Conservation (phyloP, 768 basidiomycete genomes). For the Phlegmacium glaucopus region DNA sequence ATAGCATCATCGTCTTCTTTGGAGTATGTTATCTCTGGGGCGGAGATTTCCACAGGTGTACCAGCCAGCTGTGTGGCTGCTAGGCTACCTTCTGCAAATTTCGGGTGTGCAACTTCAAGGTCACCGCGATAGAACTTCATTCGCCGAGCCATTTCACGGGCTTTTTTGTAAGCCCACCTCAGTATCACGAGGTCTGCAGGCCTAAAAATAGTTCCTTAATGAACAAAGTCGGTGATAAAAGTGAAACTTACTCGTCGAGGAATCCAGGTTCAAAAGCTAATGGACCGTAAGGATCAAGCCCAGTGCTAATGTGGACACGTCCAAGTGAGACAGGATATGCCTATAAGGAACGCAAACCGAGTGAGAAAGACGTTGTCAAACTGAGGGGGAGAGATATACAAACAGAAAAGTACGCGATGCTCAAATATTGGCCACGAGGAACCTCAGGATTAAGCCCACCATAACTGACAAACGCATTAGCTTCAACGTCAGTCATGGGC, state of each 20-base stretch:
- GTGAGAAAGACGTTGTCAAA: neutral
- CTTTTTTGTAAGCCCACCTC: slow-evolving; percentile 48
- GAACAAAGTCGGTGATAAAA: neutral
- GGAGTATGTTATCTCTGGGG: slow-evolving; percentile 34
- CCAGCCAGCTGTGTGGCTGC: slow-evolving; percentile 18
- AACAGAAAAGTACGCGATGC: slow-evolving; percentile 30
- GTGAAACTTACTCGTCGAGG: slow-evolving; percentile 28
- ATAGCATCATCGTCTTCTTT: slow-evolving; percentile 37
- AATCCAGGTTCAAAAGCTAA: slow-evolving; percentile 23
- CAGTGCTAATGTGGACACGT: slow-evolving; percentile 35
- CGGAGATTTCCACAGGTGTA: slow-evolving; percentile 24
- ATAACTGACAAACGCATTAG: slow-evolving; percentile 11
- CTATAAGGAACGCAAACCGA: slow-evolving; percentile 6
- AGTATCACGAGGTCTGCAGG: slow-evolving; percentile 40
- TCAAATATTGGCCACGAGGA: slow-evolving; percentile 21
- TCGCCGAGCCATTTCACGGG: slow-evolving; percentile 51
- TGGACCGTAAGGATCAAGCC: slow-evolving; percentile 23
- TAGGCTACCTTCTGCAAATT: slow-evolving; percentile 22
- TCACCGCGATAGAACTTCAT: slow-evolving; percentile 38
- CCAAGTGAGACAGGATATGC: slow-evolving; percentile 35
- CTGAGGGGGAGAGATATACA: slow-evolving; percentile 5
- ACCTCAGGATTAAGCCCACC: slow-evolving; percentile 12
- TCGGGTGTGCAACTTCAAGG: slow-evolving; percentile 8
- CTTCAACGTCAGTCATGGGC: neutral
- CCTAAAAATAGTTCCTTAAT: slow-evolving; percentile 13